Base-by-base conservation (phyloP, 2,329 filamentous ascomycete species). In the Talaromyces marneffei region DNA sequence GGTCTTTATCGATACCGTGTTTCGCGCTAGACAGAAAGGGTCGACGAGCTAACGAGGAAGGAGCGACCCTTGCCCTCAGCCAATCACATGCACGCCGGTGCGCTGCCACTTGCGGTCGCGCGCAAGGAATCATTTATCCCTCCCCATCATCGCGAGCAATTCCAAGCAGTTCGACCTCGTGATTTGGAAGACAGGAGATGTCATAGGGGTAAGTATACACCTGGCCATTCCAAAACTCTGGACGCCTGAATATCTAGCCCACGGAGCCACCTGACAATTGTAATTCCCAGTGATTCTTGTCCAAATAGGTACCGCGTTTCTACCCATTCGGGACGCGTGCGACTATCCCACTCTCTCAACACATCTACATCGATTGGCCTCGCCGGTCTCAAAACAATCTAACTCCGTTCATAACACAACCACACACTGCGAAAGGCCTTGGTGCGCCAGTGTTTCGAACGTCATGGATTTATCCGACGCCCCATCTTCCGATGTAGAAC, bases 381-480 rank as follows among this genome's bases (percentile, higher is more conserved):
- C 37, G 20, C 35, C 12, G n/a, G 0, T n/a, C 4, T 2, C 46
- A 40, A 23, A 53, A 14, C 40, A 23, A 37, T n/a, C 16, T 3
- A n/a, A 12, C 9, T 20, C 23, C 20, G 2, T 18, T 27, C 10
- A 10, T 6, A 35, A 9, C 14, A 20, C n/a, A 18, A 35, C 29
- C 4, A 37, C 20, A 29, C 18, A 6, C 56, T 39, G 16, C 31
- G 7, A 14, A 25, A 58, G 42, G 27, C 5, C 20, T 8, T 44
- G 14, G 31, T 37, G 31, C 42, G 16, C 31, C 23, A 18, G 31
- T 29, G 29, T 12, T 4, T 8, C 44, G 7, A 23, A 29, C n/a
- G 35, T n/a, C 31, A 62, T 62, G 60, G 60, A 62, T 46, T 39
- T 62, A 16, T 50, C 53, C 42, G 53, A 50, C 37, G 25, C 59